Base-by-base conservation (phyloP, 140 eudicot genomes). In the Ambrosia hybrid region DNA sequence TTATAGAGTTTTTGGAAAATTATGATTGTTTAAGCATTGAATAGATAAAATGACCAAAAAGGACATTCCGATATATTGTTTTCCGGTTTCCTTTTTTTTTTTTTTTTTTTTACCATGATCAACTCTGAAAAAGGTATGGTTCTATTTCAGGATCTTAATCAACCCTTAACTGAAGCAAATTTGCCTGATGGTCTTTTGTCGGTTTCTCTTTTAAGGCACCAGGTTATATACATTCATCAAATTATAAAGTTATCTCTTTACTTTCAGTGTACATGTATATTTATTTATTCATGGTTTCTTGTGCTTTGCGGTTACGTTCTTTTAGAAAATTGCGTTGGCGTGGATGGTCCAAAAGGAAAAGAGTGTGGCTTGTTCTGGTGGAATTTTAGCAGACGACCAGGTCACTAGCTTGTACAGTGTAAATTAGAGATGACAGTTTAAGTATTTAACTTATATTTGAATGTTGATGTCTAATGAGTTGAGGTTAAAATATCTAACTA, bases 371-470 rank as follows among this genome's bases (percentile, higher is more conserved):
- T 92, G 96, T 75, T 74, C 79, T 57, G 98, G 98, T 79, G 96
- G 98, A 63, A 83, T 92, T 76, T 85, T 92, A 66, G 98, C 98
- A 64, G 98, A 92, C 79, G 98, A 89, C 51, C 98, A 92, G 96
- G 98, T 70, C 3, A 43, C 15, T 58, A 60, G 70, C 61, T 26
- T 73, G 34, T 45, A 11, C 14, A 41, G 36, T 65, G 70, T 65
- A 15, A 62, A 62, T 12, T 41, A 65, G 52, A 14, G 53, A 9
- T 65, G 53, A 2, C 55, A 41, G 9, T 46, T 36, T 61, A 41
- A 39, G 68, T 13, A 21, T 63, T 36, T 63, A 33, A 3, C 41
- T 65, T 9, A 41, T 41, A 33, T 65, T 46, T 46, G 52, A 46
- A 39, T 63, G 51, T 37, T 63, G 51, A 38, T 39, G 14, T 65